A percentile compares a stretch with the other conserved stretches of the same genome.
Conservation (phyloP, 306 rosid species). For the Bauhinia variegata region DNA sequence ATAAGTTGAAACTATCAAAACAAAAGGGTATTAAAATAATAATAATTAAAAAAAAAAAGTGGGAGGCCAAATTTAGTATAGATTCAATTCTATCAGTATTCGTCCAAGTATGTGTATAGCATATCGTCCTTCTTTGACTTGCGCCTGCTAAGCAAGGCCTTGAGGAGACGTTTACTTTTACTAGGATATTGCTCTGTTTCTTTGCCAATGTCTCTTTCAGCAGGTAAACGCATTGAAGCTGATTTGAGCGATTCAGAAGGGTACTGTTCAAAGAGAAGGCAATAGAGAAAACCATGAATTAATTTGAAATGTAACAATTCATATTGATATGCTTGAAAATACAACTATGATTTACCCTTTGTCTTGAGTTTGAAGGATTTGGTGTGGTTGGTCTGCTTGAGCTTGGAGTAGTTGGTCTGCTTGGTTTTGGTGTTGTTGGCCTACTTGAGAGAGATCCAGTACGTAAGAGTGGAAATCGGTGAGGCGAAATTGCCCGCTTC, state of each 20-base stretch:
- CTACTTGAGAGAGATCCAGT: slow-evolving; percentile 84
- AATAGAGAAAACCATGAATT: slow-evolving; percentile 11
- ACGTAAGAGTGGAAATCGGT: slow-evolving; percentile 92
- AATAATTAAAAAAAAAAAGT: slow-evolving; percentile 20
- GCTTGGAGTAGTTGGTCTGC: slow-evolving; percentile 77
- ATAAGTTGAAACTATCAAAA: slow-evolving; percentile 27
- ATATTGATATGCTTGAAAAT: neutral
- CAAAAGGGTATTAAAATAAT: too few relatives aligned
- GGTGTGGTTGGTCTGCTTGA: slow-evolving; percentile 88
- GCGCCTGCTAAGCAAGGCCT: slow-evolving; percentile 94
- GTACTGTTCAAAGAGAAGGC: slow-evolving; percentile 49
- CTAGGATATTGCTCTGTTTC: slow-evolving; percentile 81
- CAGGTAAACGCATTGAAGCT: slow-evolving; percentile 83
- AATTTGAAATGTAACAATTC: neutral
- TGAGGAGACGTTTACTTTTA: slow-evolving; percentile 91
- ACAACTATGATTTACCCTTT: slow-evolving; percentile 51
- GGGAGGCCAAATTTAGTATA: slow-evolving; percentile 44
- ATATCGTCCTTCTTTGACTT: slow-evolving; percentile 94
- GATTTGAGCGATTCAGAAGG: slow-evolving; percentile 95
- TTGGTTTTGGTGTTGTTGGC: slow-evolving; percentile 67
- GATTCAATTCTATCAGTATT: slow-evolving; percentile 58
- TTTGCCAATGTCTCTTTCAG: slow-evolving; percentile 71
- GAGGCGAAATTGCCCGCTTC: slow-evolving; percentile 84
- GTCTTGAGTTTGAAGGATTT: slow-evolving; percentile 67
- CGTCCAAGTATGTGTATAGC: slow-evolving; percentile 90